These are phyloP conservation scores for Zoysia matrella DNA, from an alignment of 202 grass and related monocot genomes.

Conservation along the genomic window DNA sequence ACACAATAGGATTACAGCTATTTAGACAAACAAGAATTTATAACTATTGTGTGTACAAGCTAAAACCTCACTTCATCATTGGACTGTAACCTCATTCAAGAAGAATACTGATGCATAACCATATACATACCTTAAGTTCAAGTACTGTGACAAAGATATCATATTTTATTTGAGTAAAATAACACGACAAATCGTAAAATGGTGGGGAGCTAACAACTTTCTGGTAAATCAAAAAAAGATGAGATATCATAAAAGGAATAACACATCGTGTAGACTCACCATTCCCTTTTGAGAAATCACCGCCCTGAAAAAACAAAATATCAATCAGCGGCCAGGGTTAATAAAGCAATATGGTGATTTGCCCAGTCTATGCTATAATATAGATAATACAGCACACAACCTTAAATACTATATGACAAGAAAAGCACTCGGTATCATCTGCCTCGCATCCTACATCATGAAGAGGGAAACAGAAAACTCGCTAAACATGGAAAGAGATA, in stretches of 20 bases:
- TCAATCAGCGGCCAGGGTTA: constrained; percentile 33
- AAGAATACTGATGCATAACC: not conserved
- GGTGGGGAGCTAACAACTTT: not conserved
- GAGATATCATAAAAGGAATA: constrained; percentile 15
- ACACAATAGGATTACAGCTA: constrained; percentile 45
- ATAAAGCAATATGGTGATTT: constrained; percentile 28
- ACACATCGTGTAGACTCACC: constrained; percentile 61
- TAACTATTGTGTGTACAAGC: not conserved
- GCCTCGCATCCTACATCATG: constrained; percentile 75
- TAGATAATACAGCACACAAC: constrained; percentile 58
- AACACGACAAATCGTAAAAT: constrained; percentile 16
- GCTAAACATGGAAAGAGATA: constrained; percentile 35
- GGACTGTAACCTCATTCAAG: not conserved
- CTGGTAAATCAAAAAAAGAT: not conserved
- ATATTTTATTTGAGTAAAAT: constrained; percentile 6
- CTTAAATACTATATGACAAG: constrained; percentile 80
- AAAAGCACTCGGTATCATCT: constrained; percentile 73
- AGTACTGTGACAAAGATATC: no score
- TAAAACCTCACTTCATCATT: constrained; percentile 32
- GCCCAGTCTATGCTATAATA: constrained; percentile 23
- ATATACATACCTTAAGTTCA: no score
- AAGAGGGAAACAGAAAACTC: constrained; percentile 58
- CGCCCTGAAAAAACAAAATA: constrained; percentile 69
- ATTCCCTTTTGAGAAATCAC: constrained; percentile 78
- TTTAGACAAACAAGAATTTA: constrained; percentile 13